phyloP scores from a whole-genome alignment of 2,329 filamentous ascomycete genomes.

The Xylariaceae sp. region DNA sequence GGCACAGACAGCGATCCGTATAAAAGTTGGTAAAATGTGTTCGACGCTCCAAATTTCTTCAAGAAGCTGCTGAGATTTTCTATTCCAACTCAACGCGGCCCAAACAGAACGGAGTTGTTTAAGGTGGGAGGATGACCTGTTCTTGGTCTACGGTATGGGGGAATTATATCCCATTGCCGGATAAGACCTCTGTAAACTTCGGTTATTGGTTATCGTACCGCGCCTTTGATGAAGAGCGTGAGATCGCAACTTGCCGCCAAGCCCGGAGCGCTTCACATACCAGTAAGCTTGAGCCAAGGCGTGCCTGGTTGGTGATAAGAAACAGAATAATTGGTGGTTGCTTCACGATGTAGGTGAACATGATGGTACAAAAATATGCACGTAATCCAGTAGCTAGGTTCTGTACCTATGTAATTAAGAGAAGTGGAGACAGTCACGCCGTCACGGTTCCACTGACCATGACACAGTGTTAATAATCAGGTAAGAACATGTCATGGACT shows the following conservation, averaged over 20 bases:
- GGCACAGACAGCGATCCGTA: background rate
- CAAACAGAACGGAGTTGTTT: background rate
- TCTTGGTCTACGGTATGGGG: background rate
- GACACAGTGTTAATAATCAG: too few species aligned
- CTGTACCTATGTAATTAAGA: too few species aligned
- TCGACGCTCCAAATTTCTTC: background rate
- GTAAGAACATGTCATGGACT: too few species aligned
- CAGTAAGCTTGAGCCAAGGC: background rate
- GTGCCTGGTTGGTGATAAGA: background rate
- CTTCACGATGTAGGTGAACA: too few species aligned
- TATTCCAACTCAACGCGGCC: background rate
- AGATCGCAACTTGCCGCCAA: background rate
- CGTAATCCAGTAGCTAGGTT: too few species aligned
- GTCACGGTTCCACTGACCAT: too few species aligned
- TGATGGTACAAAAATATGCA: too few species aligned
- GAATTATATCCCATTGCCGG: slow-evolving; percentile 9
- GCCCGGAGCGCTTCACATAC: background rate
- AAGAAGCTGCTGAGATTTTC: background rate
- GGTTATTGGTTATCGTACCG: slow-evolving; percentile 6
- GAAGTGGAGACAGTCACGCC: too few species aligned
- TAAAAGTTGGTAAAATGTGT: background rate
- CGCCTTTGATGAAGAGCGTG: background rate
- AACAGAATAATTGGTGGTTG: too few species aligned
- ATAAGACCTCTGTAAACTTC: background rate
- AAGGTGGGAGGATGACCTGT: background rate